A percentile compares a stretch with the other conserved stretches of the same genome.
phyloP scores from a whole-genome alignment of 1,139 yeast genomes.

The Citeromyces hawaiiensis region DNA sequence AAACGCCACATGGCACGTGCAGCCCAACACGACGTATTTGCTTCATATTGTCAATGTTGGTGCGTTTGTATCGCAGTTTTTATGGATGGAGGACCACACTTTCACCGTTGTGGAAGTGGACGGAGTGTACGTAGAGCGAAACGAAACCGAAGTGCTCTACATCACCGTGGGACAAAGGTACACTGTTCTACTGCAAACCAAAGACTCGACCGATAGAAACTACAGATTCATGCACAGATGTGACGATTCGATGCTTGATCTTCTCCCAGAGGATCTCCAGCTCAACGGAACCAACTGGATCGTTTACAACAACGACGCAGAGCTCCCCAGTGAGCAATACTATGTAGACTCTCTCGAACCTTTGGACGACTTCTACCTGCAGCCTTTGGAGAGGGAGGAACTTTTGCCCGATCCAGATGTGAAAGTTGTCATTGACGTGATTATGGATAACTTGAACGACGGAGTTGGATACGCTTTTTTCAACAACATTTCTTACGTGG shows the following conservation, averaged over 20 bases:
- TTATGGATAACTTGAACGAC: constrained; percentile 66
- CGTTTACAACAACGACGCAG: constrained; percentile 34
- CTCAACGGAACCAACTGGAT: constrained; percentile 65
- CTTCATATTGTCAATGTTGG: constrained; percentile 72
- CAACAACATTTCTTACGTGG: constrained; percentile 62
- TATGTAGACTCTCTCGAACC: constrained; percentile 26
- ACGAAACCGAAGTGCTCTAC: constrained; percentile 38
- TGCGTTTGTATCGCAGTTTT: constrained; percentile 76
- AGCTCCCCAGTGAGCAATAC: constrained; percentile 28
- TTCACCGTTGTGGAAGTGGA: constrained; percentile 75
- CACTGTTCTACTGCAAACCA: constrained; percentile 60
- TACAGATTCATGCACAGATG: constrained; percentile 68
- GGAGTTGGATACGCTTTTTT: constrained; percentile 89
- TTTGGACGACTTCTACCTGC: constrained; percentile 54
- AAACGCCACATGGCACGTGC: constrained; percentile 51
- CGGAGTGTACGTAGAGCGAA: constrained; percentile 53
- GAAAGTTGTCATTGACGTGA: constrained; percentile 51
- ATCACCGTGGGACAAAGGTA: constrained; percentile 71
- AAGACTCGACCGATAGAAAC: constrained; percentile 42
- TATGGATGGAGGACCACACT: constrained; percentile 76
- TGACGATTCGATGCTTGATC: constrained; percentile 73
- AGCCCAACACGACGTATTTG: constrained; percentile 72
- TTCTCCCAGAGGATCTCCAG: constrained; percentile 43
- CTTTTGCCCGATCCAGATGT: constrained; percentile 54
- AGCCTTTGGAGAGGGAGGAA: constrained; percentile 40